phyloP scores from a whole-genome alignment of 2,329 filamentous ascomycete species.

The Fusarium newnesense region DNA sequence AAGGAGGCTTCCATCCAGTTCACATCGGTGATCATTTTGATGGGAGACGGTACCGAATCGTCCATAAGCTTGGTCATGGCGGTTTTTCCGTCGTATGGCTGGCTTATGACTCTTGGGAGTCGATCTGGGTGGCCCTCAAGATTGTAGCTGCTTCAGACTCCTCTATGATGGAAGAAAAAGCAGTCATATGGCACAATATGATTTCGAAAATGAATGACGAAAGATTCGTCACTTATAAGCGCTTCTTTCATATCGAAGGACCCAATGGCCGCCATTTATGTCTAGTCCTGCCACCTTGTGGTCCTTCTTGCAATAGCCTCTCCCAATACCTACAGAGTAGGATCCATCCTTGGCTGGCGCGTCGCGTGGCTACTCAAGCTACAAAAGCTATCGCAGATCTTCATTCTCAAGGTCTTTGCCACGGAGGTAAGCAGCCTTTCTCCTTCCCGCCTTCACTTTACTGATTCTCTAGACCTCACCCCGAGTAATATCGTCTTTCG shows the following conservation, averaged over 20 bases:
- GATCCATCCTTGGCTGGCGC: background rate
- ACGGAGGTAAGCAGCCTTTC: background rate
- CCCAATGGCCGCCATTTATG: slow-evolving; percentile 6
- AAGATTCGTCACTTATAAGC: background rate
- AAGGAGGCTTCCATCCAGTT: background rate
- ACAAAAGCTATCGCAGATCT: background rate
- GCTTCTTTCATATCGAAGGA: slow-evolving; percentile 1
- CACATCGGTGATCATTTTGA: background rate
- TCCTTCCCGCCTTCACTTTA: background rate
- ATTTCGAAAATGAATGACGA: background rate
- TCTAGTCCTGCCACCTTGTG: background rate
- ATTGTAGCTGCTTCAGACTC: slow-evolving; percentile 1
- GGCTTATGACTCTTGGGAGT: background rate
- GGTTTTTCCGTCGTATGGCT: background rate
- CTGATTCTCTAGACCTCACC: background rate
- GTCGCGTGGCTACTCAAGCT: background rate
- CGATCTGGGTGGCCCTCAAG: background rate
- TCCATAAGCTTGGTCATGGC: background rate
- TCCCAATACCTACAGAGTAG: background rate
- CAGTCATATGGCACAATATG: background rate
- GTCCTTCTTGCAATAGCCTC: background rate
- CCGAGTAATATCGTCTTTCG: background rate
- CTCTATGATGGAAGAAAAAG: background rate
- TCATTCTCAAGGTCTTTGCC: background rate
- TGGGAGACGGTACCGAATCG: fast-evolving